Conservation (phyloP, 106 monocot genomes). For the Cymbidium sinense region DNA sequence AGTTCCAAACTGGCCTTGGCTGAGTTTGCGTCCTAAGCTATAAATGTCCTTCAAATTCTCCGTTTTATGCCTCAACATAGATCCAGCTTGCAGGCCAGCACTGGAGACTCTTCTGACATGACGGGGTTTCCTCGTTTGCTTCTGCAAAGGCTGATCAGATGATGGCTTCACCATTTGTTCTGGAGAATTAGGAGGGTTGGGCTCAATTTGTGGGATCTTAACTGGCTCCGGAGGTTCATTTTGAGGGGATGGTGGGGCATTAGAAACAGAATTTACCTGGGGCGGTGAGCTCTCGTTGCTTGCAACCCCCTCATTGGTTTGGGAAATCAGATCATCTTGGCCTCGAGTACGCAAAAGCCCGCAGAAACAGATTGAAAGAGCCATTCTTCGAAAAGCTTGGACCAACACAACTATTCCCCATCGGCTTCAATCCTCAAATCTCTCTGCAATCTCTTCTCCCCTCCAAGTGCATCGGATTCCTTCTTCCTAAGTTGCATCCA, state of each 20-base stretch:
- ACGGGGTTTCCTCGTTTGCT: background rate
- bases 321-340: background rate
- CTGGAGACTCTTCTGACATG: slow-evolving; percentile 16
- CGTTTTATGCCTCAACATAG: slow-evolving; percentile 16
- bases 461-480: background rate
- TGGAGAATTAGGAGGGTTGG: background rate
- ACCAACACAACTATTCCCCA: too few species aligned
- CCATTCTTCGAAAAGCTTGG: slow-evolving; percentile 27
- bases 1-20: slow-evolving; percentile 35
- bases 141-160: background rate
- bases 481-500: background rate
- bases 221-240: slow-evolving; percentile 22
- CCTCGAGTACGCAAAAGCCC: slow-evolving; percentile 7
- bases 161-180: background rate
- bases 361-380: slow-evolving; percentile 26
- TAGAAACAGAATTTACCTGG: background rate
- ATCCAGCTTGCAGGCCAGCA: slow-evolving; percentile 7
- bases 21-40: slow-evolving; percentile 27
- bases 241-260: background rate
- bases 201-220: slow-evolving; percentile 12
- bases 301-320: background rate
- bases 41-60: slow-evolving; percentile 33
- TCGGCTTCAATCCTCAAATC: too few species aligned
- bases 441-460: background rate
- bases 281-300: background rate